These are phyloP conservation scores for Aspergillus alliaceus DNA, from an alignment of 2,329 filamentous ascomycete species.

Conservation along the genomic window DNA sequence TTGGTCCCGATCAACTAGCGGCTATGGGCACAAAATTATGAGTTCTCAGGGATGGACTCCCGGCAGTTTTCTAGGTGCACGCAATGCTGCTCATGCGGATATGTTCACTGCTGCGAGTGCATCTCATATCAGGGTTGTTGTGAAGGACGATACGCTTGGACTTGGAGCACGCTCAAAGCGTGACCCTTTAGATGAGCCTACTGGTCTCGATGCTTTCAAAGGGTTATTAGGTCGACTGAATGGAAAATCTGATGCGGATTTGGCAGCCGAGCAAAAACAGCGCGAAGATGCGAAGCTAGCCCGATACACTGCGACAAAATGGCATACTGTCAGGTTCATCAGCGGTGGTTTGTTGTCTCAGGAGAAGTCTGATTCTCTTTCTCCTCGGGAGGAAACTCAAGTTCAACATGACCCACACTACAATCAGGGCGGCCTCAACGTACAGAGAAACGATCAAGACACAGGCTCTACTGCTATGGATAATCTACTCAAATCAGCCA, in stretches of 20 bases:
- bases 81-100: slow-evolving; percentile 71
- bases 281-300: slow-evolving; percentile 70
- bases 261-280: slow-evolving; percentile 68
- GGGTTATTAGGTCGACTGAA: slow-evolving; percentile 85
- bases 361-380: slow-evolving; percentile 51
- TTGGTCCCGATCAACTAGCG: slow-evolving; percentile 80
- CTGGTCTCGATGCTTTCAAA: slow-evolving; percentile 83
- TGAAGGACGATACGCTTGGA: slow-evolving; percentile 91
- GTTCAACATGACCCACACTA: neutral
- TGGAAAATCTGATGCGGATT: slow-evolving; percentile 73
- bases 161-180: slow-evolving; percentile 77
- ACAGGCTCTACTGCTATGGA: neutral
- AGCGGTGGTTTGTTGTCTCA: slow-evolving; percentile 73
- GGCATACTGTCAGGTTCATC: slow-evolving; percentile 82
- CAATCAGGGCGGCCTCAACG: neutral
- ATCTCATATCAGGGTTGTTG: slow-evolving; percentile 77
- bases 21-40: slow-evolving; percentile 88
- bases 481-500: neutral
- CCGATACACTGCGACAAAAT: slow-evolving; percentile 72
- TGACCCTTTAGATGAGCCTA: slow-evolving; percentile 66
- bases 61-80: slow-evolving; percentile 76
- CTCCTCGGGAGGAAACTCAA: slow-evolving; percentile 15
- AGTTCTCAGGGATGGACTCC: slow-evolving; percentile 87
- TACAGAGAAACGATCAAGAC: neutral
- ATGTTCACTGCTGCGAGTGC: slow-evolving; percentile 78